A percentile compares a stretch with the other conserved stretches of the same genome.
Evolutionary conservation across 176 grass and related monocot species (phyloP).

Genomic region (Carex cristatella): DNA sequence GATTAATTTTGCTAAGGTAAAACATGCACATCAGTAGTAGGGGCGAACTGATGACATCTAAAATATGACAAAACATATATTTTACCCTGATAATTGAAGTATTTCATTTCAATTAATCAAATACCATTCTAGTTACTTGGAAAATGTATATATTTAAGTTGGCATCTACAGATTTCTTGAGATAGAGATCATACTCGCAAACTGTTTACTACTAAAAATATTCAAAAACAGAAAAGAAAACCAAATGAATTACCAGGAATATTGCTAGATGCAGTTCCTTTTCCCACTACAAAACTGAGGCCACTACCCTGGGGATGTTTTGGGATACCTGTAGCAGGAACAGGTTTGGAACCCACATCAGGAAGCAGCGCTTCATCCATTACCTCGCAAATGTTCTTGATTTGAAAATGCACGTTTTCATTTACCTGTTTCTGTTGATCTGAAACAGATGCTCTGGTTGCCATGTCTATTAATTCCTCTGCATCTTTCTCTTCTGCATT

Average conservation of each 20-base stretch:
- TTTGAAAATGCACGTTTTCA: slow-evolving; percentile 78
- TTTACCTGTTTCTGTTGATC: slow-evolving; percentile 84
- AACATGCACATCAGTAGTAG: not conserved
- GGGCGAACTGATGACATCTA: not conserved
- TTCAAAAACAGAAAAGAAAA: not conserved
- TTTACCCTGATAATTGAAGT: not conserved
- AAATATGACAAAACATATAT: not conserved
- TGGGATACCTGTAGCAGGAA: slow-evolving; percentile 28
- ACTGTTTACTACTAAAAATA: not conserved
- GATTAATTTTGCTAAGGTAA: not conserved
- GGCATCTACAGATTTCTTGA: not conserved
- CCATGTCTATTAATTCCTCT: slow-evolving; percentile 82
- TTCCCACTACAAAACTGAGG: slow-evolving; percentile 67
- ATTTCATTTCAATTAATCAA: not conserved
- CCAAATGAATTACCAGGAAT: slow-evolving; percentile 41
- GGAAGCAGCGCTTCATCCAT: slow-evolving; percentile 68
- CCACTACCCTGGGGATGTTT: slow-evolving; percentile 43
- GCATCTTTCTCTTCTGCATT: slow-evolving; percentile 71
- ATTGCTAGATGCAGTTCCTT: slow-evolving; percentile 31
- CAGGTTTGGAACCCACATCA: slow-evolving; percentile 20
- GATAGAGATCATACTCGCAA: not conserved
- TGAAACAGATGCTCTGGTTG: slow-evolving; percentile 66
- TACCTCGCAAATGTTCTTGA: slow-evolving; percentile 44
- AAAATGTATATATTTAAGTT: not conserved
- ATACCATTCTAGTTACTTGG: not conserved